Conservation (phyloP, 1,284 basidiomycete species). For the Phaffia rhodozyma region DNA sequence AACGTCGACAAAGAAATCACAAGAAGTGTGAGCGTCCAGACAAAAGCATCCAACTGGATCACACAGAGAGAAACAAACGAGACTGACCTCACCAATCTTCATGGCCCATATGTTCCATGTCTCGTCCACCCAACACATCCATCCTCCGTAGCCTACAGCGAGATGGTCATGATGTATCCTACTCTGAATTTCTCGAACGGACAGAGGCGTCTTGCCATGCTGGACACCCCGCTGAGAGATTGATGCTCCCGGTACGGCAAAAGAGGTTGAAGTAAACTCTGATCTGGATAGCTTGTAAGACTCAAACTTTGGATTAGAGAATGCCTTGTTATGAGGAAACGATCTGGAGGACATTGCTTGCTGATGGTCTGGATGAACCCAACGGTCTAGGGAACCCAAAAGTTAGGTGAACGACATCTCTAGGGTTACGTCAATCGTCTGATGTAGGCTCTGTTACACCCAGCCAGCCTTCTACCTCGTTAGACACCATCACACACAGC, state of each 20-base stretch:
- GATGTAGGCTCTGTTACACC: no score
- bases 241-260: constrained; percentile 45
- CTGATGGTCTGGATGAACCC: no score
- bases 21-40: constrained; percentile 11
- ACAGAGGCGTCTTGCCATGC: constrained; percentile 38
- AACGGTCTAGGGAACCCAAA: no score
- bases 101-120: constrained; percentile 52
- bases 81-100: constrained; percentile 47
- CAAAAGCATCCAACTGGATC: constrained; percentile 21
- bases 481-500: no score
- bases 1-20: not conserved
- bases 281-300: constrained; percentile 52
- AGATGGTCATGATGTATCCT: constrained; percentile 79
- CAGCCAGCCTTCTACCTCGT: no score
- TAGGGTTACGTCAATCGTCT: no score
- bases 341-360: constrained; percentile 2
- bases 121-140: constrained; percentile 55
- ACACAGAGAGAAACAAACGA: constrained; percentile 4
- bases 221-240: constrained; percentile 13
- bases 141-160: constrained; percentile 40
- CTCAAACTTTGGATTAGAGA: constrained; percentile 73
- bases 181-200: constrained; percentile 68
- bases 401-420: no score
- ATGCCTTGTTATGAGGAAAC: constrained; percentile 33
- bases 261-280: constrained; percentile 38